These are phyloP conservation scores for Cladosporium phlei DNA, from an alignment of 2,329 filamentous ascomycete genomes.

Conservation along the genomic window DNA sequence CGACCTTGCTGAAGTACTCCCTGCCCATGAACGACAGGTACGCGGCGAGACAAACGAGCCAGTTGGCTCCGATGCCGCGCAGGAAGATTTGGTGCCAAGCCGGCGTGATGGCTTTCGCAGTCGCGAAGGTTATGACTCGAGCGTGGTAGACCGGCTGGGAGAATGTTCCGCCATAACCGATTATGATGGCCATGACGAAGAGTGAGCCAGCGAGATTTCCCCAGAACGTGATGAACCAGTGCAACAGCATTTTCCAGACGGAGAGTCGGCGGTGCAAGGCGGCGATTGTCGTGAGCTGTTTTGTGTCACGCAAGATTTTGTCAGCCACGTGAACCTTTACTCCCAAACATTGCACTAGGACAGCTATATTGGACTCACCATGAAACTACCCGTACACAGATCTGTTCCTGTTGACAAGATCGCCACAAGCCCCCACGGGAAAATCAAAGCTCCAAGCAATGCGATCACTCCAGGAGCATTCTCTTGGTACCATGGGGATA, in stretches of 20 bases:
- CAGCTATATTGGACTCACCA: too few relatives aligned
- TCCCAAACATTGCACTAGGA: too few relatives aligned
- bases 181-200: conserved; percentile 29
- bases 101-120: conserved; percentile 46
- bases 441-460: conserved; percentile 30
- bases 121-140: conserved; percentile 44
- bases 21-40: conserved; percentile 47
- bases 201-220: conserved; percentile 31
- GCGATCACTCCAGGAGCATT: conserved; percentile 32
- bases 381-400: conserved; percentile 31
- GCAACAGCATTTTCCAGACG: conserved; percentile 22
- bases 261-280: conserved; percentile 38
- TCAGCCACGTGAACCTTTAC: too few relatives aligned
- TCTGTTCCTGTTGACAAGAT: conserved; percentile 33
- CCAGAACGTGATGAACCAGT: conserved; percentile 30
- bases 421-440: conserved; percentile 32
- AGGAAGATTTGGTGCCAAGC: conserved; percentile 52
- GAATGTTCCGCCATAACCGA: conserved; percentile 29
- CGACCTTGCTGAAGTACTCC: conserved; percentile 50
- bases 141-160: conserved; percentile 38
- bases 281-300: conserved; percentile 42
- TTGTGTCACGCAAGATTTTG: too few relatives aligned
- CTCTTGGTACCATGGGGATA: conserved; percentile 29
- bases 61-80: conserved; percentile 51
- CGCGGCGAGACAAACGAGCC: conserved; percentile 53